Percentiles rank a stretch among this genome's conserved stretches.
These are phyloP conservation scores for Heterobasidion annosum DNA, from an alignment of 1,284 basidiomycete genomes.

Conservation along the genomic window DNA sequence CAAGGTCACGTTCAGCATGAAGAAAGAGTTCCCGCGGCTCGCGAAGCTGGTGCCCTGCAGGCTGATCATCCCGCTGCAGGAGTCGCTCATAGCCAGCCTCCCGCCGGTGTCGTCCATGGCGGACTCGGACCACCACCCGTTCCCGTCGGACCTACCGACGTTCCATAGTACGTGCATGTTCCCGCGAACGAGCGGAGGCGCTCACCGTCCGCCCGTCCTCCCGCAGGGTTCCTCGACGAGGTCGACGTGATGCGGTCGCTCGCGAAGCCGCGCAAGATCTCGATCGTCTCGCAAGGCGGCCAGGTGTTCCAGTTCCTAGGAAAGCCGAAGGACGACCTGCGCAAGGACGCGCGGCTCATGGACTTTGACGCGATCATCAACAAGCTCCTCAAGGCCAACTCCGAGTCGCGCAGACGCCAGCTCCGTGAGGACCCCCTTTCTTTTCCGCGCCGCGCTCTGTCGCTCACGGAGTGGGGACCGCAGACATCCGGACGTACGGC, in stretches of 20 bases:
- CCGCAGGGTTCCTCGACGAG: constrained; percentile 67
- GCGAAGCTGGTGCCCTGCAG: constrained; percentile 49
- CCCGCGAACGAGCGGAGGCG: background rate
- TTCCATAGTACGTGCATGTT: constrained; percentile 51
- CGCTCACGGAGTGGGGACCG: background rate
- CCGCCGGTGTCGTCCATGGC: constrained; percentile 60
- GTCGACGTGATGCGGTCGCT: constrained; percentile 92
- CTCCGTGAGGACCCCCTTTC: constrained; percentile 52
- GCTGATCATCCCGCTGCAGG: constrained; percentile 88
- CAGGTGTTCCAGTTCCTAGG: constrained; percentile 87
- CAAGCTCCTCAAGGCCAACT: constrained; percentile 90
- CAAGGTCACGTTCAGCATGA: constrained; percentile 46
- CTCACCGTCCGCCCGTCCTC: background rate
- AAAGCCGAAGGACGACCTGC: constrained; percentile 96
- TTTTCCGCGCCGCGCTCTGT: background rate
- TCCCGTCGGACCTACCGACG: constrained; percentile 70
- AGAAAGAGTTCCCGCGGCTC: constrained; percentile 57
- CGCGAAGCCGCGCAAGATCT: constrained; percentile 89
- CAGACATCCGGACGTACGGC: constrained; percentile 93
- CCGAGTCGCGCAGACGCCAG: constrained; percentile 84
- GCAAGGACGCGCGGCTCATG: constrained; percentile 97
- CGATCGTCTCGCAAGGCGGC: constrained; percentile 79
- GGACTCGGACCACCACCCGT: constrained; percentile 71
- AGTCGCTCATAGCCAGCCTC: constrained; percentile 84
- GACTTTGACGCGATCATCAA: constrained; percentile 99